Base-by-base conservation (phyloP, 148 eudicot genomes). In the Amaranthus palmeri region DNA sequence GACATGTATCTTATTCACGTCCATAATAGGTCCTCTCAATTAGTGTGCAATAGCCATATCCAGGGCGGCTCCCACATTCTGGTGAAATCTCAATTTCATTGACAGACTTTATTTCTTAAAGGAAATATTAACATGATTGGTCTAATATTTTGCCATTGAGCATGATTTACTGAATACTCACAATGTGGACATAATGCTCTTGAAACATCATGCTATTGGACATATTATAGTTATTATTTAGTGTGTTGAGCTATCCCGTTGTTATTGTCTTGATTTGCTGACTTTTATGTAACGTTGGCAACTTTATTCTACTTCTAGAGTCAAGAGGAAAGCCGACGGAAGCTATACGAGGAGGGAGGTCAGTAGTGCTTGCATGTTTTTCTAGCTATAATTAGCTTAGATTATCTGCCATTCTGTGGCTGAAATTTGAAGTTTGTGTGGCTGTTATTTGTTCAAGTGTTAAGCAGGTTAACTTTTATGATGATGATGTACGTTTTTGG, bases 311-410 rank as follows among this genome's bases (percentile, higher is more conserved):
- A 15, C 73, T 79, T 18, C 7, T 69, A 91, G 98, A 91, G 69
- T 74, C 85, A 56, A 91, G 78, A 84, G 98, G 98, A 64, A 93
- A 93, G 72, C 98, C 95, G 53, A 85, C 98, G 10, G 98, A 93
- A 84, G 98, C 98, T 53, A 86, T 93, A 74, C 82, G 90, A 4
- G 98, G 98, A 71, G 98, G 98, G 74, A 93, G 98, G 98, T 93
- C 82, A 77, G 76, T 40, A 63, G 67, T 70, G 70, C 40, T 59
- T 71, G 72, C 65, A 64, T 81, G 65, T 51, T 61, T 71, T 36
- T 25, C 11, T 70, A 64, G 68, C 40, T 50, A 69, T 68, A 44
- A 12, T 44, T 53, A 45, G 15, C 9, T 81, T 42, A 44, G 14
- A 11, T 25, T 48, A 66, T 44, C 18, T 43, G 51, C 44, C 59